Evolutionary conservation across 805 yeast species (phyloP).

Genomic region (Spencermartinsiella europaea): DNA sequence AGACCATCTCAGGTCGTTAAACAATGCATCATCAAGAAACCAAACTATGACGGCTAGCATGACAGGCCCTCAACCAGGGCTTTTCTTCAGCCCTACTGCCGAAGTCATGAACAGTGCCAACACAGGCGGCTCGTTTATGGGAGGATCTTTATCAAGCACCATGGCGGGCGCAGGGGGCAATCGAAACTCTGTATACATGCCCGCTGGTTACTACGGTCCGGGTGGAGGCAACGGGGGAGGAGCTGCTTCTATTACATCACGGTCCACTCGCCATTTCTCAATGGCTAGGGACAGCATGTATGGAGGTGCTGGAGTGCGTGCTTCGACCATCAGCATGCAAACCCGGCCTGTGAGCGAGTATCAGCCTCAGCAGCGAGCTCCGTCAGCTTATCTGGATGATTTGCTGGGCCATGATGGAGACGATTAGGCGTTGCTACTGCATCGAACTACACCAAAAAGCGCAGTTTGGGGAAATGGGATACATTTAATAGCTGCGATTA

Average conservation of each 20-base stretch:
- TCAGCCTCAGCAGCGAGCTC: slow-evolving; percentile 28
- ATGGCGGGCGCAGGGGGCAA: slow-evolving; percentile 1
- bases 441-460: too few relatives aligned
- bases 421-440: slow-evolving; percentile 6
- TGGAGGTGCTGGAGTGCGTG: background rate
- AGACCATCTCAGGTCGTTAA: slow-evolving; percentile 7
- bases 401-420: slow-evolving; percentile 26
- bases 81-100: slow-evolving; percentile 78
- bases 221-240: slow-evolving; percentile 13
- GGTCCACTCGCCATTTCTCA: slow-evolving; percentile 18
- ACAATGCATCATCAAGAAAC: slow-evolving; percentile 4
- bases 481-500: too few relatives aligned
- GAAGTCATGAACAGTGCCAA: slow-evolving; percentile 53
- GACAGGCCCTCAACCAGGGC: slow-evolving; percentile 14
- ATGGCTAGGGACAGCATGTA: slow-evolving; percentile 18
- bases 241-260: slow-evolving; percentile 20
- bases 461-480: too few relatives aligned
- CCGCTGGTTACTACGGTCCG: slow-evolving; percentile 27
- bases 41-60: slow-evolving; percentile 9
- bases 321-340: slow-evolving; percentile 10
- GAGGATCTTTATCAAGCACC: slow-evolving; percentile 7
- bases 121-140: slow-evolving; percentile 9
- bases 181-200: slow-evolving; percentile 24
- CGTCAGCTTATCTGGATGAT: slow-evolving; percentile 35
- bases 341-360: slow-evolving; percentile 14